Conservation (phyloP, 805 yeast genomes). For the Kuraishia hungarica region DNA sequence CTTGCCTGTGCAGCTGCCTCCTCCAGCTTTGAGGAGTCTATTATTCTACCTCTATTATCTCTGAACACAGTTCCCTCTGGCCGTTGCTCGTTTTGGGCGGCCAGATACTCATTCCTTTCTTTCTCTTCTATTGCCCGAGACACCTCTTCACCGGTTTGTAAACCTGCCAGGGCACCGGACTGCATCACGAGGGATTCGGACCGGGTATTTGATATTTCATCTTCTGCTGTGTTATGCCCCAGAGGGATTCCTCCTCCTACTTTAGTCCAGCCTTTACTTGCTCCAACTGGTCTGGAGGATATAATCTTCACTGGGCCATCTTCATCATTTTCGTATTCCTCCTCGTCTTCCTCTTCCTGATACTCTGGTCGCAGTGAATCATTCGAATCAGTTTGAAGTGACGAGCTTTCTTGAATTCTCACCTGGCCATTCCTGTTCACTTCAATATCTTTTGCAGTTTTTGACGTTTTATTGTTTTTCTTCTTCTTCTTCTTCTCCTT, state of each 20-base stretch:
- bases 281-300: slow-evolving; percentile 5
- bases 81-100: slow-evolving; percentile 8
- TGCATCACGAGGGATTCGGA: slow-evolving; percentile 9
- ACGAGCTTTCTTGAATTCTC: neutral
- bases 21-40: slow-evolving; percentile 27
- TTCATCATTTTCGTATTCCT: neutral
- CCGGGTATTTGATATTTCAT: neutral
- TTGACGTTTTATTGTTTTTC: slow-evolving; percentile 12
- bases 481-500: slow-evolving; percentile 19
- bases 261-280: slow-evolving; percentile 14
- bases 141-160: slow-evolving; percentile 38
- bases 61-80: slow-evolving; percentile 39
- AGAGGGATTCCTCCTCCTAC: slow-evolving; percentile 11
- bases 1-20: slow-evolving; percentile 4
- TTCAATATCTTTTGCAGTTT: slow-evolving; percentile 2
- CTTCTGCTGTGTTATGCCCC: neutral
- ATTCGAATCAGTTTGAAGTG: neutral
- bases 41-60: slow-evolving; percentile 50
- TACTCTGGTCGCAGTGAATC: neutral
- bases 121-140: slow-evolving; percentile 26
- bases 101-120: slow-evolving; percentile 14
- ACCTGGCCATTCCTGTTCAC: neutral
- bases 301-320: neutral
- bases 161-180: slow-evolving; percentile 25
- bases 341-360: neutral